Evolutionary conservation across 2,329 filamentous ascomycete species (phyloP), one percentile per base, ranked within the genome.

Genomic region (Cercospora citrullina): DNA sequence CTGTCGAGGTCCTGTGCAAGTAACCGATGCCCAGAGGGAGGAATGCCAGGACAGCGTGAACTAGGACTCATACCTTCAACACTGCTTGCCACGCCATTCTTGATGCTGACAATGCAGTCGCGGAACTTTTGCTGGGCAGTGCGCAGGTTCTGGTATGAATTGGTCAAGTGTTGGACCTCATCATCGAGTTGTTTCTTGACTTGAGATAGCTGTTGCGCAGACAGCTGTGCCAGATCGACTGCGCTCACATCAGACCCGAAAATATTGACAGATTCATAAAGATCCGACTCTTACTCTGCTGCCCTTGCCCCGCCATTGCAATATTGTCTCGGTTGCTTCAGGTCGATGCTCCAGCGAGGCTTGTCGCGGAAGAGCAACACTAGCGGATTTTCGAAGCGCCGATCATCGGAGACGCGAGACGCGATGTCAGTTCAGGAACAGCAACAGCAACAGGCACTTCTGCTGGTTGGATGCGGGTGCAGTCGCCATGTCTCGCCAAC

Each of bases 111-210:
- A 39, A 97, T 86, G 76, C 95, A 99, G 77, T 98, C 94, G 65
- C 88, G 87, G 83, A 99, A 99, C 79, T 96, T 97, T 64, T 88
- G 86, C 79, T 98, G 95, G 2, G 95, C 95, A 63, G 90, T 90
- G 72, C 94, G 92, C 1, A 99, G 88, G 79, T 96, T 95, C 61
- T 91, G 86, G 83, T 96, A 97, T 9, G 95, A 98, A 66, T 85
- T 87, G 2, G 93, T 96, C 73, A 99, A 88, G 83, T 98, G 94
- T 79, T 97, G 93, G 72, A 99, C 90, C 82, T 99, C 95, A 76
- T 95, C 90, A 80, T 97, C 94, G 73, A 99, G 90, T 80, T 97
- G 94, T 80, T 95, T 93, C 85, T 99, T 97, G 74, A 99, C 90
- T 75, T 93, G 89, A 73, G 89, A 90, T 73, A 99, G 91, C 82